Percentiles rank a stretch among this genome's conserved stretches.
Conservation (phyloP, 352 stramenopile genomes). For the Thraustochytrium striatum region DNA sequence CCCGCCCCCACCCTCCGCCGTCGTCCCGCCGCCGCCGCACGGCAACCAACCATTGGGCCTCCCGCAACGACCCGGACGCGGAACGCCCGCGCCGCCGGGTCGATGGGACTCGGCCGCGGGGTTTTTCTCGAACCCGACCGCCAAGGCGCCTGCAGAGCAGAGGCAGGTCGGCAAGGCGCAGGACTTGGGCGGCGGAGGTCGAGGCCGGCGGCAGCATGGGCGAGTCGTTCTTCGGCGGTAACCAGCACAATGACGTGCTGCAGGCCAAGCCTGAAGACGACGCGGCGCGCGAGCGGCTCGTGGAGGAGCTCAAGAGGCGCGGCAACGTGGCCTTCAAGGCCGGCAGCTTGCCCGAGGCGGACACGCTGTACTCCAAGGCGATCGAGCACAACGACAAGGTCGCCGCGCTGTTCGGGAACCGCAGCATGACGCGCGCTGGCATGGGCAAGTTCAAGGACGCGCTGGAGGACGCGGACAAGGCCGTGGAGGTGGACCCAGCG, state of each 20-base stretch:
- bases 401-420: constrained; percentile 73
- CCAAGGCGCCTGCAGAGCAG: too few species aligned
- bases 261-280: constrained; percentile 28
- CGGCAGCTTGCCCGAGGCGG: constrained; percentile 79
- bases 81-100: too few species aligned
- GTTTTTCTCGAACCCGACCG: too few species aligned
- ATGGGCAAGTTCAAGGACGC: constrained; percentile 78
- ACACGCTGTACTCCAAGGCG: constrained; percentile 91
- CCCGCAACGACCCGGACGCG: too few species aligned
- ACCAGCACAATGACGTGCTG: constrained; percentile 49
- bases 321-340: constrained; percentile 77
- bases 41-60: not conserved
- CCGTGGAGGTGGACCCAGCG: constrained; percentile 83
- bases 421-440: constrained; percentile 68
- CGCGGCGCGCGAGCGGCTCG: constrained; percentile 63
- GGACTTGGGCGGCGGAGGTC: too few species aligned
- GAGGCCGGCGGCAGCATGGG: not conserved
- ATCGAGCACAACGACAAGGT: constrained; percentile 69
- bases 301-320: constrained; percentile 76
- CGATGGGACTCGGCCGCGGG: too few species aligned
- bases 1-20: too few species aligned
- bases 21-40: too few species aligned
- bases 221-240: constrained; percentile 27
- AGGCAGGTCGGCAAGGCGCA: too few species aligned
- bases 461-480: constrained; percentile 89